Base-by-base conservation (phyloP, 2,329 filamentous ascomycete species). In the Alternaria sp. region DNA sequence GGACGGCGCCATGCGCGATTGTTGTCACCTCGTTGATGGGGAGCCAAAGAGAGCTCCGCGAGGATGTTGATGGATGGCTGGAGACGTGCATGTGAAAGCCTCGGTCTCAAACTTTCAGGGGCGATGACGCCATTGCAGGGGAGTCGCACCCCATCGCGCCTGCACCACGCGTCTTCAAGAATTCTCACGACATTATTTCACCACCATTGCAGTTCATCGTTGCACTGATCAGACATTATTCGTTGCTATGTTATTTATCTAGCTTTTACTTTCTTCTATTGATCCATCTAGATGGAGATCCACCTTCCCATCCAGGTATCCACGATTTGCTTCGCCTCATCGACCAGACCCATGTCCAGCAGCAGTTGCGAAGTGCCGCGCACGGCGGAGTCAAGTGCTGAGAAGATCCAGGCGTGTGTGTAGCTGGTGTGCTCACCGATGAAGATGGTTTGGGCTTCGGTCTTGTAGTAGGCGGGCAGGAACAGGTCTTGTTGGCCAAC, bases 391-490 rank as follows among this genome's bases (percentile, higher is more conserved):
- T 92, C 90, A 5, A 92, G 79, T 1, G 90, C 90, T 3, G 85
- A 87, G 30, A 86, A 85, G 53, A 91, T 90, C 89, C 89, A 92
- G 1, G 89, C 89, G 72, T 92, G 90, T 0, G 90, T 93, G 73
- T 89, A 91, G 12, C 60, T 62, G 12, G 60, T 62, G 32, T 62
- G 60, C 19, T 62, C 60, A 59, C 80, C 80, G 13, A 90, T 81
- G 62, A 91, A 91, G 32, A 92, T 87, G n/a, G 89, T 88, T 51
- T 89, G 87, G 66, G 85, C 85, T 76, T 92, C 87, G 0, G 89
- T 92, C 73, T 89, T 86, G 72, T 90, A 91, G 72, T 91, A 93
- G n/a, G 90, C 87, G 0, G 91, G 90, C 9, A 93, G 81, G 68
- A 90, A 93, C 23, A 92, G 73, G 67, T 90, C 85, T 72, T 93